A percentile compares a stretch with the other conserved stretches of the same genome.
Conservation (phyloP, 148 eudicot genomes). For the Heliosperma pusillum region DNA sequence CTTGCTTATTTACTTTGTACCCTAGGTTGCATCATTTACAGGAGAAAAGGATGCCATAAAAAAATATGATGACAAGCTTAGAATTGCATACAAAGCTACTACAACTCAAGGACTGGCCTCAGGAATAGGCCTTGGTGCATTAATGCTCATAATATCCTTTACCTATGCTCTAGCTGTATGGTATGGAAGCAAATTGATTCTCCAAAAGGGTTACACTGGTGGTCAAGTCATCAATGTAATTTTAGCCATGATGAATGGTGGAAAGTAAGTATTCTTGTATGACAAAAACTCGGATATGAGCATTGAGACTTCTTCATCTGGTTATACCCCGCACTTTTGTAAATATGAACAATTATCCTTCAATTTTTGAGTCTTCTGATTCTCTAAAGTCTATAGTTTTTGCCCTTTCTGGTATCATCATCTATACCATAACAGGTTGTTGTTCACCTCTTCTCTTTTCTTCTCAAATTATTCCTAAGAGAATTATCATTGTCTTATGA, state of each 20-base stretch:
- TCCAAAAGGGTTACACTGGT: constrained; percentile 61
- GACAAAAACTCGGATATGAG: too few relatives aligned
- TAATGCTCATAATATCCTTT: constrained; percentile 36
- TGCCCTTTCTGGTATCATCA: too few relatives aligned
- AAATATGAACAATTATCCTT: too few relatives aligned
- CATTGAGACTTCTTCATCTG: too few relatives aligned
- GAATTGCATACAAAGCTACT: constrained; percentile 45
- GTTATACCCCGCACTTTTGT: too few relatives aligned
- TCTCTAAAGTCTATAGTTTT: too few relatives aligned
- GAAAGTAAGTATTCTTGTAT: constrained; percentile 45
- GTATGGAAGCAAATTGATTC: constrained; percentile 66
- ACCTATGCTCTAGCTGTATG: constrained; percentile 65
- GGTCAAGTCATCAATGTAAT: constrained; percentile 75
- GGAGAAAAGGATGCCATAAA: constrained; percentile 60
- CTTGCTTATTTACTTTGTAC: not conserved
- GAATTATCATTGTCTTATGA: too few relatives aligned
- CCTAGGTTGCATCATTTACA: constrained; percentile 78
- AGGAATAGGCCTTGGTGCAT: constrained; percentile 58
- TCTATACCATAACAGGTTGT: too few relatives aligned
- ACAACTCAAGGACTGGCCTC: constrained; percentile 68
- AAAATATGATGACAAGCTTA: constrained; percentile 50
- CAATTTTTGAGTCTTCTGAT: too few relatives aligned
- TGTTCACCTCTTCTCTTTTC: too few relatives aligned
- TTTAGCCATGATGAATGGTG: constrained; percentile 65
- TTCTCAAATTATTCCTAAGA: too few relatives aligned